Evolutionary conservation across 352 stramenopile genomes (phyloP).

Genomic region (Nothophytophthora sp.): DNA sequence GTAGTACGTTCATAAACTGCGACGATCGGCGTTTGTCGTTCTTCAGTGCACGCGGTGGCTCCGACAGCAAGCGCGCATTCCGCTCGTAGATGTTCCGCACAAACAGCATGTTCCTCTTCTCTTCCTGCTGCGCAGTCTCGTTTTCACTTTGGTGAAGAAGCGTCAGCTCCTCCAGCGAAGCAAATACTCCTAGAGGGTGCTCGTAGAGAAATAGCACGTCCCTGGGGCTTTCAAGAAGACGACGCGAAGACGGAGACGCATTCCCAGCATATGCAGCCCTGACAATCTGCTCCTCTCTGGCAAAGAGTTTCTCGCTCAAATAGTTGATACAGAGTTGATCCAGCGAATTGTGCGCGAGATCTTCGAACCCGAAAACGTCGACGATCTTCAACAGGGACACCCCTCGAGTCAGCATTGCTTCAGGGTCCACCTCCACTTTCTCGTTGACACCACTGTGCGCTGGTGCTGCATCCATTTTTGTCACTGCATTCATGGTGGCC

Average conservation of each 20-base stretch:
- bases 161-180: conserved; percentile 70
- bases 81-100: conserved; percentile 65
- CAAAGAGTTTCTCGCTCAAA: conserved; percentile 76
- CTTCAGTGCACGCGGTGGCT: conserved; percentile 18
- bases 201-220: conserved; percentile 50
- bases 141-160: conserved; percentile 63
- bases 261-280: conserved; percentile 7
- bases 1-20: conserved; percentile 17
- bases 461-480: conserved; percentile 15
- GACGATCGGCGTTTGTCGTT: conserved; percentile 4
- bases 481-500: conserved; percentile 45
- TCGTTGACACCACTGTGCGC: neutral
- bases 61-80: conserved; percentile 28
- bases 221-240: conserved; percentile 4
- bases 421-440: neutral
- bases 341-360: conserved; percentile 64
- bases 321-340: conserved; percentile 87
- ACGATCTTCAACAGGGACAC: conserved; percentile 48
- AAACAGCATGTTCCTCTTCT: conserved; percentile 71
- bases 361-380: conserved; percentile 80
- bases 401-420: neutral
- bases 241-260: neutral
- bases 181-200: conserved; percentile 56
- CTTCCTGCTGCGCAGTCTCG: conserved; percentile 38
- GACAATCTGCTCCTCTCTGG: conserved; percentile 38